Evolutionary conservation across 2,329 filamentous ascomycete species (phyloP).

Genomic region (Calonectria hawksworthii): DNA sequence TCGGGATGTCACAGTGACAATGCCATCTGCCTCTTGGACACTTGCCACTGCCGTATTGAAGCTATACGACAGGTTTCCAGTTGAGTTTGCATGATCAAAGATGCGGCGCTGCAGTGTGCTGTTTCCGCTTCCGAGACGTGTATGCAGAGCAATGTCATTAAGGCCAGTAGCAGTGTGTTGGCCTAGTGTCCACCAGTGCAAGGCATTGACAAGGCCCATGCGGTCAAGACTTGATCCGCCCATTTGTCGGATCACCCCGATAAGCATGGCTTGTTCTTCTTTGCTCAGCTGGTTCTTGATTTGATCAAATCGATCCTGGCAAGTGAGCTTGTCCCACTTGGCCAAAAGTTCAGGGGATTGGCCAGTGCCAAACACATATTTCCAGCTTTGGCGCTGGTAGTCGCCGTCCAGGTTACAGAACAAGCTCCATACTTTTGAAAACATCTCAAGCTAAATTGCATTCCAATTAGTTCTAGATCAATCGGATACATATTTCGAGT

Average conservation of each 20-base stretch:
- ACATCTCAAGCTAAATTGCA: not conserved
- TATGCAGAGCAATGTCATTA: conserved; percentile 24
- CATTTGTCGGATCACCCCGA: conserved; percentile 13
- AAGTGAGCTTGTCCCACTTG: conserved; percentile 43
- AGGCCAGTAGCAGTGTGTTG: conserved; percentile 10
- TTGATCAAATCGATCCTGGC: conserved; percentile 44
- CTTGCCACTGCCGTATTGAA: conserved; percentile 1
- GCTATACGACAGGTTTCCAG: conserved; percentile 22
- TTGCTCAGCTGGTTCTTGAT: conserved; percentile 46
- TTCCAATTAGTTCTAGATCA: not conserved
- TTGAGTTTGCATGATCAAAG: conserved; percentile 16
- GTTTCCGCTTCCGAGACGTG: conserved; percentile 18
- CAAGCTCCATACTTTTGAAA: not conserved
- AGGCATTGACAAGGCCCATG: conserved; percentile 11
- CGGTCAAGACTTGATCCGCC: conserved; percentile 4
- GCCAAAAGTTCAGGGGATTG: conserved; percentile 41
- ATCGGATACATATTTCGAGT: not conserved
- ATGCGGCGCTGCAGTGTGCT: conserved; percentile 23
- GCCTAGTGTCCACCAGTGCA: conserved; percentile 25
- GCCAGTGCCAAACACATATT: conserved; percentile 31
- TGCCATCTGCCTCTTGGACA: not conserved
- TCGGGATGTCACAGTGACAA: conserved; percentile 7
- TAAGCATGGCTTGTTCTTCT: conserved; percentile 17
- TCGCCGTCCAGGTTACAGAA: conserved; percentile 41
- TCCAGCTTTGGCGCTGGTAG: conserved; percentile 13